A percentile compares a stretch with the other conserved stretches of the same genome.
These are phyloP conservation scores for Straminergon stramineum DNA, from an alignment of 225 moss, liverwort and hornwort species.

Conservation along the genomic window DNA sequence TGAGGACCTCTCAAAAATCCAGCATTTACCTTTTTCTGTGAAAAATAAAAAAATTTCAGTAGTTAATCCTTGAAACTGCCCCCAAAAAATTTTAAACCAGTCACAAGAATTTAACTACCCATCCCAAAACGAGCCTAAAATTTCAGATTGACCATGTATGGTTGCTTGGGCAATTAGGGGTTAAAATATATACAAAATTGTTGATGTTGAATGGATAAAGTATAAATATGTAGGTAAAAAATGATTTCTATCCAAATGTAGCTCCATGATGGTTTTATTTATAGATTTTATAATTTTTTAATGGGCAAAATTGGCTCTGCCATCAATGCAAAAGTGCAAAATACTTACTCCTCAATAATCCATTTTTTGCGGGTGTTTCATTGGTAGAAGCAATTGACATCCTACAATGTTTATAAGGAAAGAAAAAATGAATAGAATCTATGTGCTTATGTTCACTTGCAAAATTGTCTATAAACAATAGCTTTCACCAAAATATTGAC, in stretches of 20 bases:
- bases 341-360: fast-evolving
- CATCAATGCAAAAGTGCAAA: not conserved
- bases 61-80: too few species aligned
- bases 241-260: not conserved
- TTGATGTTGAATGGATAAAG: not conserved
- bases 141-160: too few species aligned
- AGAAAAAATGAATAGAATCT: not conserved
- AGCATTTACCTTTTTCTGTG: too few species aligned
- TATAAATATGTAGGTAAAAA: not conserved
- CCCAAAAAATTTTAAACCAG: too few species aligned
- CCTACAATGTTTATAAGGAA: fast-evolving
- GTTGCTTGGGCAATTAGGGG: too few species aligned
- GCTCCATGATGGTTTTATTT: not conserved
- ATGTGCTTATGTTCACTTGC: fast-evolving
- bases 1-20: too few species aligned
- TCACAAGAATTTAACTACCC: too few species aligned
- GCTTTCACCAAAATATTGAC: not conserved
- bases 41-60: too few species aligned
- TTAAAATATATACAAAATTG: not conserved
- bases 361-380: fast-evolving
- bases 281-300: not conserved
- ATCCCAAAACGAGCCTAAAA: too few species aligned
- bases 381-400: not conserved
- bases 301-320: fast-evolving
- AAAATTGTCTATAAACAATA: not conserved